phyloP scores from a whole-genome alignment of 352 stramenopile genomes.

The Phytopythium helicoides region DNA sequence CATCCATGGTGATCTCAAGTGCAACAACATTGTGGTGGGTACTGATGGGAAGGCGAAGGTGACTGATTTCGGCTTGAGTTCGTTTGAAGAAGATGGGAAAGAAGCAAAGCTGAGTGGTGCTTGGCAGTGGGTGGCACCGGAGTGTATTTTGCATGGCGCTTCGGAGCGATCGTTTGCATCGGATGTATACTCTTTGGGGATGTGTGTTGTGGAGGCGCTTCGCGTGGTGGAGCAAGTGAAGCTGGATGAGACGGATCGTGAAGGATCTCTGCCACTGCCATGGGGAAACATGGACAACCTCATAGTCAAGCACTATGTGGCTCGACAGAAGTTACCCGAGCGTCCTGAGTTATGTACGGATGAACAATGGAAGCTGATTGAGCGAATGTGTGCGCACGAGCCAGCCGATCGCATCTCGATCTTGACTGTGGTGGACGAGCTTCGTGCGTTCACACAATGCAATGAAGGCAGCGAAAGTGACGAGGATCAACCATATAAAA shows the following conservation, averaged over 20 bases:
- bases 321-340: neutral
- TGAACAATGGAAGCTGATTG: slow-evolving; percentile 11
- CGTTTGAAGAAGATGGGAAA: neutral
- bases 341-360: neutral
- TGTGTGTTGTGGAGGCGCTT: slow-evolving; percentile 12
- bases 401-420: slow-evolving; percentile 1
- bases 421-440: slow-evolving; percentile 7
- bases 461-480: neutral
- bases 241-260: neutral
- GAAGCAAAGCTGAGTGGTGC: slow-evolving; percentile 4
- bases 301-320: neutral
- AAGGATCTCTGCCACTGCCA: neutral
- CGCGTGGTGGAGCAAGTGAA: neutral
- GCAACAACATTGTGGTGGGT: slow-evolving; percentile 29
- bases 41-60: slow-evolving; percentile 12
- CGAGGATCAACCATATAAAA: too few species aligned
- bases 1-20: slow-evolving; percentile 78
- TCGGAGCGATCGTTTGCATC: slow-evolving; percentile 1
- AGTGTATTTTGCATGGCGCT: slow-evolving; percentile 2
- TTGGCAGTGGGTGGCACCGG: slow-evolving; percentile 16
- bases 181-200: slow-evolving; percentile 26
- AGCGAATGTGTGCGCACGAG: slow-evolving; percentile 10
- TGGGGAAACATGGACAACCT: slow-evolving; percentile 5
- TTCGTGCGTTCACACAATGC: neutral
- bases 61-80: slow-evolving; percentile 17